Percentiles rank a stretch among this genome's conserved stretches.
Conservation (phyloP, 768 basidiomycete species). For the Leucosporidium creatinivorum region DNA sequence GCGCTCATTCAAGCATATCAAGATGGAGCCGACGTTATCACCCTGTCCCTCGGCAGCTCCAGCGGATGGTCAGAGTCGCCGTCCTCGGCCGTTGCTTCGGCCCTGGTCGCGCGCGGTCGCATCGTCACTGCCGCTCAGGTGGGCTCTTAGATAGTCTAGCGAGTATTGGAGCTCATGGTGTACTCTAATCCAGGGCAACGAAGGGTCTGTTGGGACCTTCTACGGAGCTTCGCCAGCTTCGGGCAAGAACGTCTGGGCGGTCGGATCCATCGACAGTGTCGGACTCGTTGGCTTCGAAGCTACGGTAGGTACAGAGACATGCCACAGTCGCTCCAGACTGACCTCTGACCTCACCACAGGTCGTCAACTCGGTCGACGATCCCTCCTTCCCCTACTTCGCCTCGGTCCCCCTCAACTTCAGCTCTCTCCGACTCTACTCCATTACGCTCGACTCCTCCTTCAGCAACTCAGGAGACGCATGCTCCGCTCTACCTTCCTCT, state of each 20-base stretch:
- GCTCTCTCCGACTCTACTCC: neutral
- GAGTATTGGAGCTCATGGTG: no score
- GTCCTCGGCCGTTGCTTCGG: neutral
- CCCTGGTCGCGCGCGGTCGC: neutral
- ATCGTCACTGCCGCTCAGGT: neutral
- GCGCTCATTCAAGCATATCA: neutral
- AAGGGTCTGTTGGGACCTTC: neutral
- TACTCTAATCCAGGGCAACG: no score
- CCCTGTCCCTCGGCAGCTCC: neutral
- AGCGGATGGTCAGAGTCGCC: neutral
- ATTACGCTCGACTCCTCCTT: neutral
- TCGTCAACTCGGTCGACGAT: no score
- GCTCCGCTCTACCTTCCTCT: neutral
- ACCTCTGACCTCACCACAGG: no score
- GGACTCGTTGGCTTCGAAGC: neutral
- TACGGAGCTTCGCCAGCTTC: neutral
- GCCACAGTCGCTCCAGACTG: no score
- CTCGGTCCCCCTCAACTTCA: neutral
- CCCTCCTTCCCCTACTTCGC: neutral
- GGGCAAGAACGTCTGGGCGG: neutral
- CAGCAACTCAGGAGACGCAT: neutral
- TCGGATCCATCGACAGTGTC: neutral
- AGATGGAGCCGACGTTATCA: neutral
- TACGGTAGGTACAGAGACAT: neutral
- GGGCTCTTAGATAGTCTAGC: no score